Evolutionary conservation across 2,329 filamentous ascomycete species (phyloP).

Genomic region (Trichoderma hamatum): DNA sequence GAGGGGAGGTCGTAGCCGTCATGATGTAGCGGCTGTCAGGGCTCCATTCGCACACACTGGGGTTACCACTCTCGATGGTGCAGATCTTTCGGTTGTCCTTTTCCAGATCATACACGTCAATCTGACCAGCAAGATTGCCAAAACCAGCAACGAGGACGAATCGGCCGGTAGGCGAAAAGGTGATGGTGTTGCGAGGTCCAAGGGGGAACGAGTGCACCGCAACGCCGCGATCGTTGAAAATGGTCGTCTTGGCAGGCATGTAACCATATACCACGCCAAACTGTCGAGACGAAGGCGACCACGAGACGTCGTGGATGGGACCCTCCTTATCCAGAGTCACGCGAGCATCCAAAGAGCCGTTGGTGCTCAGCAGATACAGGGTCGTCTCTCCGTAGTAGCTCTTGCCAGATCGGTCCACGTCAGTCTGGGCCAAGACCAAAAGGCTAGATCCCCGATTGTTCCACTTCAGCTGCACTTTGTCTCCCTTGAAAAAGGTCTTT

Average conservation of each 20-base stretch:
- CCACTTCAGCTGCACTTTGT: conserved; percentile 99
- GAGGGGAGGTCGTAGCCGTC: conserved; percentile 95
- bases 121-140: conserved; percentile 94
- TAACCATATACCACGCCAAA: conserved; percentile 98
- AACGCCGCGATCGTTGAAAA: conserved; percentile 89
- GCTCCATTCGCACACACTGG: conserved; percentile 96
- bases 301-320: conserved; percentile 96
- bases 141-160: conserved; percentile 95
- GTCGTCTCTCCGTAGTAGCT: conserved; percentile 99
- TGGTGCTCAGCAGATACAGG: conserved; percentile 90
- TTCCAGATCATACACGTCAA: conserved; percentile 95
- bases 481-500: conserved; percentile 99
- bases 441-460: conserved; percentile 88
- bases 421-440: conserved; percentile 94
- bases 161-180: conserved; percentile 89
- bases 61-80: conserved; percentile 93
- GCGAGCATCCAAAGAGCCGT: conserved; percentile 88
- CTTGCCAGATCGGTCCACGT: conserved; percentile 97
- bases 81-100: conserved; percentile 91
- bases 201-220: conserved; percentile 84
- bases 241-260: conserved; percentile 98
- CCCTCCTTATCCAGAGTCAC: conserved; percentile 95
- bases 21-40: conserved; percentile 94
- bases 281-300: conserved; percentile 96
- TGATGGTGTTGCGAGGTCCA: conserved; percentile 88